A percentile compares a stretch with the other conserved stretches of the same genome.
Evolutionary conservation across 257 asterid species (phyloP).

Genomic region (Nicotiana paniculata): DNA sequence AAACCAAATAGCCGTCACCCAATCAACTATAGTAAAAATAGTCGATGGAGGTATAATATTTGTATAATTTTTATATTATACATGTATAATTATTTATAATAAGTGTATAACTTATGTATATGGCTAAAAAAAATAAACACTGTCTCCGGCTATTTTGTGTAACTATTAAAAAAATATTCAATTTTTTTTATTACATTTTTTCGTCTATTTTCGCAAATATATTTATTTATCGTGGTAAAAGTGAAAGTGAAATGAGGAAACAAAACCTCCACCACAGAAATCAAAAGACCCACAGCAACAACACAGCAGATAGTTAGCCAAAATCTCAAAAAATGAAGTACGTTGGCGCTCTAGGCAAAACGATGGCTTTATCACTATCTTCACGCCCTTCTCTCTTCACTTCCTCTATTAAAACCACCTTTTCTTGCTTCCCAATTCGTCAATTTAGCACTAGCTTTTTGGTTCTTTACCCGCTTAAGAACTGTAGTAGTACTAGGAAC

Average conservation of each 20-base stretch:
- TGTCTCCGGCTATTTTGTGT: too few species aligned
- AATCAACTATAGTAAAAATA: too few species aligned
- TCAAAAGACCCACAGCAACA: not conserved
- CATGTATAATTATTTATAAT: too few species aligned
- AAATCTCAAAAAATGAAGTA: not conserved
- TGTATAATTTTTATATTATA: too few species aligned
- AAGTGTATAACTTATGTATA: too few species aligned
- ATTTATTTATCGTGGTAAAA: too few species aligned
- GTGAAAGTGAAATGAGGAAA: not conserved
- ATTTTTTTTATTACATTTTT: too few species aligned
- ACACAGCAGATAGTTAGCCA: not conserved
- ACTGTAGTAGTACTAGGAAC: not conserved
- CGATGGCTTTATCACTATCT: constrained; percentile 36
- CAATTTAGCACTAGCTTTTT: constrained; percentile 4
- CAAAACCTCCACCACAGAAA: constrained; percentile 15
- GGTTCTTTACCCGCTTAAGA: constrained; percentile 12
- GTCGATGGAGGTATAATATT: too few species aligned
- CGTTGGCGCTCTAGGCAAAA: constrained; percentile 10
- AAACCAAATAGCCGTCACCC: too few species aligned
- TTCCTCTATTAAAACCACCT: constrained; percentile 14
- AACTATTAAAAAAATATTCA: too few species aligned
- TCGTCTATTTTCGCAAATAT: too few species aligned
- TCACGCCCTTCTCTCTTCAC: constrained; percentile 28
- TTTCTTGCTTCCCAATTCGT: constrained; percentile 6
- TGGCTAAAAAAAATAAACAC: too few species aligned